Percentiles rank a stretch among this genome's conserved stretches.
phyloP scores from a whole-genome alignment of 2,329 filamentous ascomycete species.

The Cladosporium velox region DNA sequence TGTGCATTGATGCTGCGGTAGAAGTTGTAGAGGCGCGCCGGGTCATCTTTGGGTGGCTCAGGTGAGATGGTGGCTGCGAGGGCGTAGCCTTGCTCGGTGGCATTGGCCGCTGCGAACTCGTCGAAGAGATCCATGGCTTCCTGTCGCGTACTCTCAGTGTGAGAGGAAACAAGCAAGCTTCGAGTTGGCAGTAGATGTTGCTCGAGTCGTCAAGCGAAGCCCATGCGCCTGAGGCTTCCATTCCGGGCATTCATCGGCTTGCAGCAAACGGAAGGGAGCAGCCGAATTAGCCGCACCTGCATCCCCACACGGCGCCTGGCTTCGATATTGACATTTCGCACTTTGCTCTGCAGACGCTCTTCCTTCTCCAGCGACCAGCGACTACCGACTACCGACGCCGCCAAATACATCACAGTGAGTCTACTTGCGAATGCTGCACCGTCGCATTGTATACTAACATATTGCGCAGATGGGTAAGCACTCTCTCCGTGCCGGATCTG shows the following conservation, averaged over 20 bases:
- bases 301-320: constrained; percentile 22
- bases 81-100: constrained; percentile 65
- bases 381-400: constrained; percentile 17
- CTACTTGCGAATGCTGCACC: not conserved
- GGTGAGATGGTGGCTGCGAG: constrained; percentile 77
- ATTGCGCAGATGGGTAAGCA: constrained; percentile 63
- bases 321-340: constrained; percentile 19
- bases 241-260: constrained; percentile 9
- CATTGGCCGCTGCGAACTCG: constrained; percentile 71
- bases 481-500: constrained; percentile 26
- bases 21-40: constrained; percentile 68
- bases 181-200: not conserved
- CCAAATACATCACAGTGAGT: constrained; percentile 33
- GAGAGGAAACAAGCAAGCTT: not conserved
- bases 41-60: constrained; percentile 61
- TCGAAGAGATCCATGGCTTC: constrained; percentile 68
- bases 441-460: constrained; percentile 32
- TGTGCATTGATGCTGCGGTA: constrained; percentile 69
- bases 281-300: constrained; percentile 16
- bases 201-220: not conserved
- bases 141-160: not conserved
- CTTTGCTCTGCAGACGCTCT: constrained; percentile 12
- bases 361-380: constrained; percentile 25
- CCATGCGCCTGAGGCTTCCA: constrained; percentile 8
- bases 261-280: not conserved